Evolutionary conservation across 495 filamentous ascomycete species (phyloP), one percentile per base, ranked within the genome.

Genomic region (Xylaria grammica): DNA sequence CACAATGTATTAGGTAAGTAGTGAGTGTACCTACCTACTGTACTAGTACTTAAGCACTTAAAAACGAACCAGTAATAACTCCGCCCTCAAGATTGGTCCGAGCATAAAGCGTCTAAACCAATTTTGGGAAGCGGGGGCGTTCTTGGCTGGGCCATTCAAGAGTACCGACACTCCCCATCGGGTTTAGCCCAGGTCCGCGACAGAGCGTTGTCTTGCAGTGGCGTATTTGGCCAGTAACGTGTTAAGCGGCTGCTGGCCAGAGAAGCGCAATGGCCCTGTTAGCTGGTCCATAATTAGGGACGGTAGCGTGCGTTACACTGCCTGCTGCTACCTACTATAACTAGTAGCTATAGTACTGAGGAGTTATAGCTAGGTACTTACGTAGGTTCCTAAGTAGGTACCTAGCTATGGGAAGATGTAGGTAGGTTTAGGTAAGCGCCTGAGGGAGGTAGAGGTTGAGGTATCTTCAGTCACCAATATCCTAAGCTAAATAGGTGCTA

Each of bases 141-240:
- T 17, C 40, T 9, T 15, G 17, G 15, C 45, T 48, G 5, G 19
- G 19, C 40, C 1, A 17, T 17, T 29, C n/a, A 2, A 11, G 22
- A 9, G 6, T 11, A 1, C 2, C 15, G 4, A 27, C 19, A 53
- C 29, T 2, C 30, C 30, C 19, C n/a, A 53, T 53, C 1, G 8
- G n/a, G 51, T n/a, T 53, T 53, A 53, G 51, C 30, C 9, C n/a
- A 53, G 19, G 17, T 8, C 51, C 51, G 51, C 51, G 51, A 30
- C 19, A 36, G 29, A 53, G 30, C 52, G 5, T n/a, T 8, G 30
- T 19, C 11, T 40, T 5, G 50, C 29, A 4, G 27, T 13, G 26
- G 15, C 30, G 3, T 26, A 30, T 40, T n/a, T 30, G 45, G 10
- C 27, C 57, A 46, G 58, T 61, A 61, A 61, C 58, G 58, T 61